Base-by-base conservation (phyloP, 108 stramenopile genomes). In the Bacterosira constricta region DNA sequence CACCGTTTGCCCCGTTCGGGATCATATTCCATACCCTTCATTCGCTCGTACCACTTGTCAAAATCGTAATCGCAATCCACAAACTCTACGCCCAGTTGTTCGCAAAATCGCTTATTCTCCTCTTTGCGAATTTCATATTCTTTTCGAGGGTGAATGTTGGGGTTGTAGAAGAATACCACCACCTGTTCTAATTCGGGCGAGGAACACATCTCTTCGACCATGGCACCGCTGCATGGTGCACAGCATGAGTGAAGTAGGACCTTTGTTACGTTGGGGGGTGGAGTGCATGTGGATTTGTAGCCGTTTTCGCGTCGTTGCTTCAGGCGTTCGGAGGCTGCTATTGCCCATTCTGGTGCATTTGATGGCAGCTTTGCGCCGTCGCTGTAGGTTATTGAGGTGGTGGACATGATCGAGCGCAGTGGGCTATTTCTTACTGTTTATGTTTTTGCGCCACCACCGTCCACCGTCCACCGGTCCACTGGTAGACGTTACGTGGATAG, bases 81-180 rank as follows among this genome's bases (percentile, higher is more conserved):
- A 53, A 88, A 84, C 42, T 71, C 59, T 23, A 88, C 74, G 11
- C 72, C 80, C 9, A 88, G 69, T 34, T 72, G 55, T 27, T 63
- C 42, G 42, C 80, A 78, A 52, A 75, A 83, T 10, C 52, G 23
- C 27, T 80, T 81, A 56, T 85, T 88, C 44, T 87, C 84, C 8
- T 83, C 73, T 49, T 83, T 84, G 0, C 86, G 73, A 20, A 84
- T 82, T 55, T 79, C 76, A 54, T 87, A 87, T 57, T 87, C 86
- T 32, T 62, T 50, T 10, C 66, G 62, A 10, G 86, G 86, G 70
- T 87, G 86, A 51, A 87, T 87, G 69, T 87, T 87, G 13, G 86
- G 86, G 75, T 87, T 87, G 74, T 87, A 87, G 52, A 87, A 87
- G 56, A 87, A 83, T 13, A 87, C 78, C 7, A 78, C 83, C 12